Conservation (phyloP, 2,329 filamentous ascomycete genomes). For the Fusarium cyanostomum region DNA sequence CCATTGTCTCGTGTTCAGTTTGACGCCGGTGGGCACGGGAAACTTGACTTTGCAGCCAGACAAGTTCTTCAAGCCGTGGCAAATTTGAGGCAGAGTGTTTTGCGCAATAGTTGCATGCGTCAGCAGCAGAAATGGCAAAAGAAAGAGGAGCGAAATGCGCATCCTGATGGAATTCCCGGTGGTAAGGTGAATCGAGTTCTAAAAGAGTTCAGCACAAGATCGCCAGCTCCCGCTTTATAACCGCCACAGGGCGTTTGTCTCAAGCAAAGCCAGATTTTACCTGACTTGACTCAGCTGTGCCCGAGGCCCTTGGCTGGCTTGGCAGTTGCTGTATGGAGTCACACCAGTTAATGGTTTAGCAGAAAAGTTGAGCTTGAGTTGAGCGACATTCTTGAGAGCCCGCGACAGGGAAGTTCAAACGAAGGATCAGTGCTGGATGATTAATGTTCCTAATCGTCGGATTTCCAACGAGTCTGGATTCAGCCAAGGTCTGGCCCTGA, state of each 20-base stretch:
- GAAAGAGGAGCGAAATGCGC: neutral
- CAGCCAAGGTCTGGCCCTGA: neutral
- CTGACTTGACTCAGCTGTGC: neutral
- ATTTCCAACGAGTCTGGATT: neutral
- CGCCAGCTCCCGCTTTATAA: neutral
- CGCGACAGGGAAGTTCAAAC: neutral
- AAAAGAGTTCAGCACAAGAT: neutral
- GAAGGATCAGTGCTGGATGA: neutral
- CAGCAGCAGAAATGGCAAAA: neutral
- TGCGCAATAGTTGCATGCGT: neutral
- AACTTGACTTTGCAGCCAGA: neutral
- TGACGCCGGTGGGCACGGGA: neutral
- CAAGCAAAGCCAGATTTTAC: neutral
- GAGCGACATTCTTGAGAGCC: neutral
- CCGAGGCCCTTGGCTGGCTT: neutral
- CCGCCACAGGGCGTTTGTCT: accelerated
- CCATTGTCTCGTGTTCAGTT: neutral
- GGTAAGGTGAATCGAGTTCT: no score
- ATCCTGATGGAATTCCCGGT: neutral
- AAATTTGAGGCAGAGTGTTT: neutral
- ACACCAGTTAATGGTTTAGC: neutral
- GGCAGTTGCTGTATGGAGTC: neutral
- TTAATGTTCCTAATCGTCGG: neutral
- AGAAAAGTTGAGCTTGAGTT: neutral
- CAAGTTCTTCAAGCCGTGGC: neutral